Evolutionary conservation across 345 rosid species (phyloP).

Genomic region (Citrus cavaleriei): DNA sequence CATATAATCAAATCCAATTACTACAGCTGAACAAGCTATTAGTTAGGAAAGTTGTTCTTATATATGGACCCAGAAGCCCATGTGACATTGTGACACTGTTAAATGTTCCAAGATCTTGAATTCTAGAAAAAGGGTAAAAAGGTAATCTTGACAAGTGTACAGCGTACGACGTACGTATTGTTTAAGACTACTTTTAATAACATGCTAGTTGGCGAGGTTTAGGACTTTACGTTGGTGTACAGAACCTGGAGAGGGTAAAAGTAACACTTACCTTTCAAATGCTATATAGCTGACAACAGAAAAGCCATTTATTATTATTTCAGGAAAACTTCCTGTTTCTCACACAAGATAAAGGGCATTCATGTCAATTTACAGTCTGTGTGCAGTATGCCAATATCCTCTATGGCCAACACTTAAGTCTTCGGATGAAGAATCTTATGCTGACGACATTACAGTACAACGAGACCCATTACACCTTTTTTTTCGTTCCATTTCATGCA

Average conservation of each 20-base stretch:
- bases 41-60: too few relatives aligned
- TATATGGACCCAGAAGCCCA: too few relatives aligned
- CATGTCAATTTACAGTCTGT: background rate
- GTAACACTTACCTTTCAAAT: background rate
- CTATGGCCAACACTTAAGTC: background rate
- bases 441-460: background rate
- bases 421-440: slow-evolving; percentile 2
- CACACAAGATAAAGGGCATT: background rate
- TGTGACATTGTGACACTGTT: too few relatives aligned
- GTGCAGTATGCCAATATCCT: too few relatives aligned
- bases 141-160: too few relatives aligned
- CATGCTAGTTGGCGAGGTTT: background rate
- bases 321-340: background rate
- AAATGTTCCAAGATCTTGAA: too few relatives aligned
- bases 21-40: too few relatives aligned
- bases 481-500: too few relatives aligned
- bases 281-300: background rate
- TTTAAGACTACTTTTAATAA: background rate
- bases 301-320: background rate
- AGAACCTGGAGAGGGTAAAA: background rate
- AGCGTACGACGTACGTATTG: background rate
- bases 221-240: background rate
- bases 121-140: too few relatives aligned
- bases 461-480: too few relatives aligned
- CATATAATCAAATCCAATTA: too few relatives aligned